A percentile compares a stretch with the other conserved stretches of the same genome.
Evolutionary conservation across 2,329 filamentous ascomycete species (phyloP).

Genomic region (Colletotrichum salicis): DNA sequence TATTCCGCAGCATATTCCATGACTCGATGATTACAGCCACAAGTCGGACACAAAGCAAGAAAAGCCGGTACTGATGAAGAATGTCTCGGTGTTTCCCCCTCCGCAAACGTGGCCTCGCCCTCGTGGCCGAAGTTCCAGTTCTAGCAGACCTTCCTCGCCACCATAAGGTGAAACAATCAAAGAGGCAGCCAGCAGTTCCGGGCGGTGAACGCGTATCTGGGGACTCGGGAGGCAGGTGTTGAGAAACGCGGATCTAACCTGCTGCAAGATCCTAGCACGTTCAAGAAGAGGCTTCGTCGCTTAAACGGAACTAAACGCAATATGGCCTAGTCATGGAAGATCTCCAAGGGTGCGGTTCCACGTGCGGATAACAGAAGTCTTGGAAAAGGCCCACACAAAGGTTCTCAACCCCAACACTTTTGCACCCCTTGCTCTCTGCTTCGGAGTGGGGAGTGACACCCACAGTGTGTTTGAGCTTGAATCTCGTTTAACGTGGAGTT

Average conservation of each 20-base stretch:
- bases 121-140: neutral
- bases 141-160: neutral
- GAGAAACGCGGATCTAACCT: slow-evolving; percentile 26
- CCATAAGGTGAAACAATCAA: neutral
- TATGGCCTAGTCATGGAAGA: neutral
- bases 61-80: neutral
- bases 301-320: slow-evolving; percentile 16
- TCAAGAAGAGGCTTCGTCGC: slow-evolving; percentile 19
- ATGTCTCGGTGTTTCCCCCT: neutral
- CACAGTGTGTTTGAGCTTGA: slow-evolving; percentile 29
- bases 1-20: slow-evolving; percentile 3
- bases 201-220: slow-evolving; percentile 21
- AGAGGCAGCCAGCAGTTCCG: slow-evolving; percentile 22
- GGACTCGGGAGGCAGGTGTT: slow-evolving; percentile 6
- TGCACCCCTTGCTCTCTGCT: slow-evolving; percentile 12
- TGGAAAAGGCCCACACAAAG: slow-evolving; percentile 18
- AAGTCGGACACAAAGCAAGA: neutral
- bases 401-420: slow-evolving; percentile 35
- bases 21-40: slow-evolving; percentile 19
- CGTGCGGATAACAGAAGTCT: slow-evolving; percentile 12
- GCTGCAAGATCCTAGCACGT: slow-evolving; percentile 1
- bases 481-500: slow-evolving; percentile 15
- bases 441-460: slow-evolving; percentile 21
- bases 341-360: slow-evolving; percentile 28
- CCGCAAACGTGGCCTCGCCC: neutral